Evolutionary conservation across 257 asterid genomes (phyloP).

Genomic region (Datura wrightii): DNA sequence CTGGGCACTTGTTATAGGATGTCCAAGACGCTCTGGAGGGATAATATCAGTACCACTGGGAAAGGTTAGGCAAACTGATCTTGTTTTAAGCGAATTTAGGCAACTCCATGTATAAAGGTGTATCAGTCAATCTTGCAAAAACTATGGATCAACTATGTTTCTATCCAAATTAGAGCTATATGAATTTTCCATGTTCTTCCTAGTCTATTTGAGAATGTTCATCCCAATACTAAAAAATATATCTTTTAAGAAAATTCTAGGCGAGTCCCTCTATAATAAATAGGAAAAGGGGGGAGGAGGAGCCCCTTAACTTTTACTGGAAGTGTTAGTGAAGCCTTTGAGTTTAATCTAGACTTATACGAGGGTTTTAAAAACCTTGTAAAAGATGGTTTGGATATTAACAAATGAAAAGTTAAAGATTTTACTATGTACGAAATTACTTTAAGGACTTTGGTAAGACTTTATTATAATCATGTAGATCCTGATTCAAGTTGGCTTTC

Average conservation of each 20-base stretch:
- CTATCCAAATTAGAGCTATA: background rate
- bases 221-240: background rate
- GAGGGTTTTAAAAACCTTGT: background rate
- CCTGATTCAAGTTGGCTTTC: background rate
- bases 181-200: background rate
- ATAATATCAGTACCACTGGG: conserved; percentile 71
- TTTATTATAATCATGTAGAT: background rate
- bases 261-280: background rate
- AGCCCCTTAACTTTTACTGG: background rate
- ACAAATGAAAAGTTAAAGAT: background rate
- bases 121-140: background rate
- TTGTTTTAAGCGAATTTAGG: background rate
- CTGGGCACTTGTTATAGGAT: conserved; percentile 94
- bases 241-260: background rate
- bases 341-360: background rate
- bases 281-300: background rate
- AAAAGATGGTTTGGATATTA: background rate
- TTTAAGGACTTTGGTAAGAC: background rate
- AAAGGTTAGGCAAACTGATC: conserved; percentile 57
- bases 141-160: background rate
- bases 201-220: conserved; percentile 14
- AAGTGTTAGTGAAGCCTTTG: background rate
- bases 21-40: conserved; percentile 78
- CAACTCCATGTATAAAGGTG: background rate
- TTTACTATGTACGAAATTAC: background rate